phyloP scores from a whole-genome alignment of 345 rosid species.

The Stellera chamaejasme region DNA sequence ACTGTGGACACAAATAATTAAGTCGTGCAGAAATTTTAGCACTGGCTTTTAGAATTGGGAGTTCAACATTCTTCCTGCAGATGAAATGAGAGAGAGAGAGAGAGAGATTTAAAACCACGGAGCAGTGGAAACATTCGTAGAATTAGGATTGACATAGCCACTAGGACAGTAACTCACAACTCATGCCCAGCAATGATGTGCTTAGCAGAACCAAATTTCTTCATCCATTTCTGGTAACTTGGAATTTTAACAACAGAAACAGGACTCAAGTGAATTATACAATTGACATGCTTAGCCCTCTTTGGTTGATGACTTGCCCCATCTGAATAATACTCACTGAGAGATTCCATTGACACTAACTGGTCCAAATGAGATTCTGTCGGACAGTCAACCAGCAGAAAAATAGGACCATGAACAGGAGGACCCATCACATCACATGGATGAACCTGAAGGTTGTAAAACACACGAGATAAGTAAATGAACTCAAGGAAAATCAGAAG shows the following conservation, averaged over 20 bases:
- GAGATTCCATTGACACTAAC: slow-evolving; percentile 38
- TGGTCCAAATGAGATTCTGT: slow-evolving; percentile 51
- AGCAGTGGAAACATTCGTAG: no score
- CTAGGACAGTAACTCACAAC: slow-evolving; percentile 34
- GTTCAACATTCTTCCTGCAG: no score
- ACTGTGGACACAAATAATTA: no score
- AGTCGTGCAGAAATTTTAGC: no score
- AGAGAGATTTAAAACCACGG: no score
- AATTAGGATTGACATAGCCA: no score
- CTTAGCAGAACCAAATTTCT: slow-evolving; percentile 57
- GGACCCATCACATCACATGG: slow-evolving; percentile 98
- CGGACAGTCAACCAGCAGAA: slow-evolving; percentile 88
- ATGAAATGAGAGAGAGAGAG: no score
- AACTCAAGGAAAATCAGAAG: no score
- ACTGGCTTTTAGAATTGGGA: no score
- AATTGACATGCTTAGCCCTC: slow-evolving; percentile 44
- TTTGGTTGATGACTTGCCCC: slow-evolving; percentile 16
- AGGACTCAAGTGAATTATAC: slow-evolving; percentile 83
- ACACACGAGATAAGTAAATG: background rate
- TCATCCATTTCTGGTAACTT: slow-evolving; percentile 71
- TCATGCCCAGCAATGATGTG: slow-evolving; percentile 92
- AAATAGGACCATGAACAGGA: slow-evolving; percentile 82
- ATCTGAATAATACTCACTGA: slow-evolving; percentile 45
- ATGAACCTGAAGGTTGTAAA: slow-evolving; percentile 44
- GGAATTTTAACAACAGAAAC: slow-evolving; percentile 47